These are phyloP conservation scores for Xylariaceae sp. DNA, from an alignment of 2,329 filamentous ascomycete species.

Conservation along the genomic window DNA sequence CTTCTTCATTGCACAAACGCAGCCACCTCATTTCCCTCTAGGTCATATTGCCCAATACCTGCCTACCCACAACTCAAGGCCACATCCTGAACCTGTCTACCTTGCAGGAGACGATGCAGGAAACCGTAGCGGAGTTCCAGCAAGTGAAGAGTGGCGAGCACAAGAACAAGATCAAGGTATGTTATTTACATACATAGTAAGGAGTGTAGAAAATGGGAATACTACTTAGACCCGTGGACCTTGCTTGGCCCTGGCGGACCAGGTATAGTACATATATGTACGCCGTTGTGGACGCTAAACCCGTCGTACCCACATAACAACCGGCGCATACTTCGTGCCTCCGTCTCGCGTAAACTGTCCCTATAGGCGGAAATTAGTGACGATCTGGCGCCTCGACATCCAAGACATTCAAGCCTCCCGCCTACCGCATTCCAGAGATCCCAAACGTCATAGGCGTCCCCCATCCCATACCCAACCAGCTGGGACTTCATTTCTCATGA, in stretches of 20 bases:
- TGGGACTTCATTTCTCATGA: not conserved
- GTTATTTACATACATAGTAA: too few relatives aligned
- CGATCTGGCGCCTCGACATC: not conserved
- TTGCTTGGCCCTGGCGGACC: slow-evolving; percentile 10
- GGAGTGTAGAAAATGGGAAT: slow-evolving; percentile 24
- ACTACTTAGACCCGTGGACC: too few relatives aligned
- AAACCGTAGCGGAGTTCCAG: slow-evolving; percentile 27
- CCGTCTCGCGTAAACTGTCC: not conserved
- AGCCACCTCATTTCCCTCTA: slow-evolving; percentile 25
- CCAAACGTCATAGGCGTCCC: too few relatives aligned
- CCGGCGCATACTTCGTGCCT: not conserved
- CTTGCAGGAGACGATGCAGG: slow-evolving; percentile 22
- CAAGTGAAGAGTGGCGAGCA: slow-evolving; percentile 1
- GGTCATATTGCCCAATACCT: not conserved
- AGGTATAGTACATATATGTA: not conserved
- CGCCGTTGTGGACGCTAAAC: not conserved
- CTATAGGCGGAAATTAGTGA: not conserved
- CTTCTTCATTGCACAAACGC: slow-evolving; percentile 16
- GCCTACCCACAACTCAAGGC: not conserved
- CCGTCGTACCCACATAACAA: not conserved
- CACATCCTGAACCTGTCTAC: slow-evolving; percentile 10
- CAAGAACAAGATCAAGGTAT: slow-evolving; percentile 21
- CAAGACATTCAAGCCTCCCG: not conserved
- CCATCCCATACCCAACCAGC: not conserved
- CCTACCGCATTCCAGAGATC: not conserved